A percentile compares a stretch with the other conserved stretches of the same genome.
These are phyloP conservation scores for Macrolepiota albuminosa DNA, from an alignment of 768 basidiomycete genomes.

Conservation along the genomic window DNA sequence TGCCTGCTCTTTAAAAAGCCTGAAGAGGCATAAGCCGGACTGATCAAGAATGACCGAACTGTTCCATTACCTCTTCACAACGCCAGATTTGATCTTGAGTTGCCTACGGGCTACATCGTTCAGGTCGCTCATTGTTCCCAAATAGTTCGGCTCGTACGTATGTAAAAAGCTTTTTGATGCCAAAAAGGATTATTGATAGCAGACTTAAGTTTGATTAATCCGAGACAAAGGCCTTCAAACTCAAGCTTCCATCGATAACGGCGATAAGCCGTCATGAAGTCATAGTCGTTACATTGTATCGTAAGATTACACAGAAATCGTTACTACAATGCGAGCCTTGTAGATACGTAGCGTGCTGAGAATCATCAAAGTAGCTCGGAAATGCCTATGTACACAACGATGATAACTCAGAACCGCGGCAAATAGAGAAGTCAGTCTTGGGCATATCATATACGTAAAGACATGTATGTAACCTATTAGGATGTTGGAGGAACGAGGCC, in stretches of 20 bases:
- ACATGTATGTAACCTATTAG: slow-evolving; percentile 11
- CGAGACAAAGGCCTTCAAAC: not conserved
- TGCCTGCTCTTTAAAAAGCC: slow-evolving; percentile 63
- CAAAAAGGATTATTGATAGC: not conserved
- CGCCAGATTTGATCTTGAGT: slow-evolving; percentile 73
- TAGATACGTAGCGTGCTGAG: slow-evolving; percentile 16
- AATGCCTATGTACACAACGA: slow-evolving; percentile 9
- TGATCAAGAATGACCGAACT: slow-evolving; percentile 8
- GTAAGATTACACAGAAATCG: slow-evolving; percentile 40
- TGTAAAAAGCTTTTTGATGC: not conserved
- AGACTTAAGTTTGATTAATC: not conserved
- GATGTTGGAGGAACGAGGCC: slow-evolving; percentile 11
- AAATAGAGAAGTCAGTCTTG: slow-evolving; percentile 13
- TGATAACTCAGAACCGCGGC: slow-evolving; percentile 16
- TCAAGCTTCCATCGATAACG: slow-evolving; percentile 12
- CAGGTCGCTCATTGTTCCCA: slow-evolving; percentile 40
- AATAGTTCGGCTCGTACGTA: not conserved
- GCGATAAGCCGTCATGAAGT: slow-evolving; percentile 11
- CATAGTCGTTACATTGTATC: slow-evolving; percentile 33
- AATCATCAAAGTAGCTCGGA: slow-evolving; percentile 11
- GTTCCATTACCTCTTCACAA: slow-evolving; percentile 53
- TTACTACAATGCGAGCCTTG: slow-evolving; percentile 36
- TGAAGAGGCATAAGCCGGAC: slow-evolving; percentile 21
- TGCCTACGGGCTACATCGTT: slow-evolving; percentile 49
- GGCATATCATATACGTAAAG: slow-evolving; percentile 21